These are phyloP conservation scores for Recurvomyces mirabilis DNA, from an alignment of 495 filamentous ascomycete species.

Conservation along the genomic window DNA sequence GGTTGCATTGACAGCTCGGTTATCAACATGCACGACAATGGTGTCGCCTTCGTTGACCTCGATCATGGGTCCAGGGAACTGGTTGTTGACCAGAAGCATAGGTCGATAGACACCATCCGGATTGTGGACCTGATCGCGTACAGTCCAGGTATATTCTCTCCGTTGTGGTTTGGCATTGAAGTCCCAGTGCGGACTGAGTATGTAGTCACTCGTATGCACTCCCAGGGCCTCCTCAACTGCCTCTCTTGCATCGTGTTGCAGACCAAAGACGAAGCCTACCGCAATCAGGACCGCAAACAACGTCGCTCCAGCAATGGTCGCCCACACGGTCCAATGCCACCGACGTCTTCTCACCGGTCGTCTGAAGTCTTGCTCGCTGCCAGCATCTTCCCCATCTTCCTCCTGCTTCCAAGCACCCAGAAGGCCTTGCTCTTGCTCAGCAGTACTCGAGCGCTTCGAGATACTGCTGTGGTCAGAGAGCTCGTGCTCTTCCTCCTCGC, in stretches of 20 bases:
- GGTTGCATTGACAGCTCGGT: slow-evolving; percentile 19
- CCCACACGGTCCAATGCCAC: not conserved
- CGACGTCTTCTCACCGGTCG: not conserved
- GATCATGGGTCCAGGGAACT: slow-evolving; percentile 21
- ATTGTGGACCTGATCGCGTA: slow-evolving; percentile 38
- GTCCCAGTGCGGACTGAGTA: slow-evolving; percentile 39
- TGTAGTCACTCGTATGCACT: slow-evolving; percentile 29
- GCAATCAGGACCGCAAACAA: slow-evolving; percentile 1
- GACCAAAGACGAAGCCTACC: slow-evolving; percentile 7
- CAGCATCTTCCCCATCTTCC: slow-evolving; percentile 1
- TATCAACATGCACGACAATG: slow-evolving; percentile 18
- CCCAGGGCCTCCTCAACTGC: not conserved
- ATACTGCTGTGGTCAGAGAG: not conserved
- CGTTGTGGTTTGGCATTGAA: slow-evolving; percentile 31
- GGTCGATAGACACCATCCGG: slow-evolving; percentile 42
- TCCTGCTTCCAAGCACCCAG: slow-evolving; percentile 5
- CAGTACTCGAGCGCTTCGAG: not conserved
- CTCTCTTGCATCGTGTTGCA: not conserved
- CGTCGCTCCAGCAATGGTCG: not conserved
- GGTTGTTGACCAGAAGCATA: slow-evolving; percentile 21
- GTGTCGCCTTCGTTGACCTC: slow-evolving; percentile 23
- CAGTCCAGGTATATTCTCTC: slow-evolving; percentile 39
- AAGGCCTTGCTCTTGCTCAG: slow-evolving; percentile 5
- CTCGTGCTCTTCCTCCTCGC: not conserved
- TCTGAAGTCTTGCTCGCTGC: not conserved